Conservation (phyloP, 2,329 filamentous ascomycete genomes). For the Akanthomyces uredinophilus region DNA sequence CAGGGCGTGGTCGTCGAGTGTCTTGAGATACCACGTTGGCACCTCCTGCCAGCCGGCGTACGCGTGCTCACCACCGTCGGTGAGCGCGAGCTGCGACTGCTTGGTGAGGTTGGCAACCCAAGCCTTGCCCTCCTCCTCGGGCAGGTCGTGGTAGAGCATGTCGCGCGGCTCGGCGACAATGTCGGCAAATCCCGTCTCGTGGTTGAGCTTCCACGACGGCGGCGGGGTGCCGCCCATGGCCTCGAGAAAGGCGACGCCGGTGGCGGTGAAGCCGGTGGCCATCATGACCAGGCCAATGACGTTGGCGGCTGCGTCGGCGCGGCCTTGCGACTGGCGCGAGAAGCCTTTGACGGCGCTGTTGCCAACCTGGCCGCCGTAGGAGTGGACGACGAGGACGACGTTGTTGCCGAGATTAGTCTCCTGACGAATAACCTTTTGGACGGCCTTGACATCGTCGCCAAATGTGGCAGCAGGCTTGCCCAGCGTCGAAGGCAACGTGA, state of each 20-base stretch:
- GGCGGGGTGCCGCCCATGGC: conserved; percentile 36
- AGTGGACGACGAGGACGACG: conserved; percentile 44
- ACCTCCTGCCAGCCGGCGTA: conserved; percentile 46
- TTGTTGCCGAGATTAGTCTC: conserved; percentile 34
- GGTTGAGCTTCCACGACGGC: conserved; percentile 35
- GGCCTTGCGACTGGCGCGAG: conserved; percentile 19
- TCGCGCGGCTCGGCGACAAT: conserved; percentile 33
- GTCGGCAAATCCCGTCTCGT: conserved; percentile 36
- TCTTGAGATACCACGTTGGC: conserved; percentile 41
- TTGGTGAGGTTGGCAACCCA: conserved; percentile 37
- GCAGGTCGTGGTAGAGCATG: conserved; percentile 47
- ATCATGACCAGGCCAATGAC: conserved; percentile 42
- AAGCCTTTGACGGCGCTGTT: conserved; percentile 42
- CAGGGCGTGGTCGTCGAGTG: conserved; percentile 35
- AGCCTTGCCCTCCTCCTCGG: conserved; percentile 35
- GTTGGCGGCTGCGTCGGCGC: conserved; percentile 23
- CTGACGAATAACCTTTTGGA: conserved; percentile 29
- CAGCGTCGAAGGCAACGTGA: conserved; percentile 36
- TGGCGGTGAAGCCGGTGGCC: conserved; percentile 37
- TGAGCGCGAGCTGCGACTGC: conserved; percentile 40
- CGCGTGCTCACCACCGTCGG: conserved; percentile 37
- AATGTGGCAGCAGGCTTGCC: conserved; percentile 32
- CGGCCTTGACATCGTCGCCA: conserved; percentile 37
- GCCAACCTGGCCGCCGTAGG: conserved; percentile 44
- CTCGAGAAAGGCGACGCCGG: conserved; percentile 37